Evolutionary conservation across 306 rosid genomes (phyloP), one percentile per base, ranked within the genome.

Genomic region (Cucumis cinereus): DNA sequence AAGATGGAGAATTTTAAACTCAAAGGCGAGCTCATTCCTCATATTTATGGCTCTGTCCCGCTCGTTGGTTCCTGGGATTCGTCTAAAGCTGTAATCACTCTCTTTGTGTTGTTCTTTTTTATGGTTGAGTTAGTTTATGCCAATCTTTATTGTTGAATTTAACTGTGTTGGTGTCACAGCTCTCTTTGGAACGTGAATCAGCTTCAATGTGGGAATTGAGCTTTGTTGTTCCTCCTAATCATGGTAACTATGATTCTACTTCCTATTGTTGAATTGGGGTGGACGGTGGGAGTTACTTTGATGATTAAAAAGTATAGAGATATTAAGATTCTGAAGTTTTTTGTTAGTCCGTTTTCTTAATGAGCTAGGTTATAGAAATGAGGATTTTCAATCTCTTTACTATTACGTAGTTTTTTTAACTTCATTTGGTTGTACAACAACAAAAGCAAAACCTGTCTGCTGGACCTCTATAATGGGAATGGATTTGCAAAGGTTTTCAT

Each of bases 141-240:
- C 41, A 16, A 43, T 71, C 47, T 79, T 55, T 69, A 22, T 47
- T 57, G 3, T 26, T n/a, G 38, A 35, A 22, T 79, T 43, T 53
- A 10, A 33, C 83, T 68, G 24, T 62, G 49, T 68, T 28, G 66
- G 41, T 12, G 38, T 2, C 22, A 43, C n/a, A 94, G 97, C 99
- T 94, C 75, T 57, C 86, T 20, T 86, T 94, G 96, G 97, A 92
- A 64, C 89, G 99, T 16, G 99, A 94, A 79, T 90, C 99, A 43
- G 91, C 90, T 8, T 94, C 97, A 53, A 89, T 85, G 99, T 92
- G 99, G 99, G 99, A 94, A 78, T 84, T 94, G 83, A 90, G 99
- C 83, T 94, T 94, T 79, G 99, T 94, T 72, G 96, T 94, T 87
- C 95, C 99, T 63, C 92, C 99, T 52, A 92, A 94, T 88, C 99